Conservation (phyloP, 495 filamentous ascomycete genomes). For the Penicillium taxi region DNA sequence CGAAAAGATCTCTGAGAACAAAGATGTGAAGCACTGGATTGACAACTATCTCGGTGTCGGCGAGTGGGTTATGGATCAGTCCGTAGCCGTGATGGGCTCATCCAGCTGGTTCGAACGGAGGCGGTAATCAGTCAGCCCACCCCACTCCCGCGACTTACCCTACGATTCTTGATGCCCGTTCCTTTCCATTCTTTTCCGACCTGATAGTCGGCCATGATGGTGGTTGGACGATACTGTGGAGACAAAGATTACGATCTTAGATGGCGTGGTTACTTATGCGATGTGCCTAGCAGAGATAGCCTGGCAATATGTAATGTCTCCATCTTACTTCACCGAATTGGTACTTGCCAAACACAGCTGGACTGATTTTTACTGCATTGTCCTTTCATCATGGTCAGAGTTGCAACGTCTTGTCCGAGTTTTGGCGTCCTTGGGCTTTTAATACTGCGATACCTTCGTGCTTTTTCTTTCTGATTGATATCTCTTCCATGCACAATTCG, state of each 20-base stretch:
- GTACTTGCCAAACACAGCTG: slow-evolving; percentile 2
- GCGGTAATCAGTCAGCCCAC: slow-evolving; percentile 49
- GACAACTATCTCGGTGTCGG: slow-evolving; percentile 92
- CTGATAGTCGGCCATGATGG: slow-evolving; percentile 1
- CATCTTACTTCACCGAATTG: not conserved
- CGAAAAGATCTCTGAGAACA: slow-evolving; percentile 77
- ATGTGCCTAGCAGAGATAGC: not conserved
- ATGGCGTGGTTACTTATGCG: not conserved
- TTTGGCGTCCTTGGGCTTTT: slow-evolving; percentile 18
- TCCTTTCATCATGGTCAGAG: slow-evolving; percentile 8
- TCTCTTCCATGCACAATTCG: slow-evolving; percentile 7
- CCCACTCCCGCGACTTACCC: not conserved
- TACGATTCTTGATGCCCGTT: slow-evolving; percentile 3
- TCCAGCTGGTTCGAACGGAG: slow-evolving; percentile 84
- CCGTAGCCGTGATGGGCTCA: slow-evolving; percentile 78
- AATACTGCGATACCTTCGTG: slow-evolving; percentile 17
- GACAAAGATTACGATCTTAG: too few species aligned
- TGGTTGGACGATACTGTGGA: not conserved
- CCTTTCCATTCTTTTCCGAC: slow-evolving; percentile 4
- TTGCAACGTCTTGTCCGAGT: too few species aligned
- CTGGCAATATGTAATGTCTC: not conserved
- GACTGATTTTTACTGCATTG: slow-evolving; percentile 12
- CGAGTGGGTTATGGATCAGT: slow-evolving; percentile 97
- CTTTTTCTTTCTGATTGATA: slow-evolving; percentile 8
- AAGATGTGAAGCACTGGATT: slow-evolving; percentile 81